These are phyloP conservation scores for Fragilaria crotonensis DNA, from an alignment of 108 stramenopile species.

Conservation along the genomic window DNA sequence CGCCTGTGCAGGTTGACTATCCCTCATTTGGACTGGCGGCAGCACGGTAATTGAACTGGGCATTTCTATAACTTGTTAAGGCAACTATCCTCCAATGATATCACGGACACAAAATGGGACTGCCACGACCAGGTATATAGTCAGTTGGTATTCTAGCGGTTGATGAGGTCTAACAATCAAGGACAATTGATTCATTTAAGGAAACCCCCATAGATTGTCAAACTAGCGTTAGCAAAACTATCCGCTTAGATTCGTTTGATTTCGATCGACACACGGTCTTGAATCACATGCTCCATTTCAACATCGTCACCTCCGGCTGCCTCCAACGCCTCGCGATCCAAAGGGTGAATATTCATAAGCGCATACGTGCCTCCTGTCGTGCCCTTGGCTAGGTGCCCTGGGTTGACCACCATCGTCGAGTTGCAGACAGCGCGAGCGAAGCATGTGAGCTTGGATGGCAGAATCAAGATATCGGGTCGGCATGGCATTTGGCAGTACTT, in stretches of 20 bases:
- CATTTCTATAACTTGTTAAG: too few species aligned
- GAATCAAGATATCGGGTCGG: conserved; percentile 86
- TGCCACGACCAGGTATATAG: too few species aligned
- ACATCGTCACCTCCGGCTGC: conserved; percentile 28
- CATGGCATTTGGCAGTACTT: conserved; percentile 72
- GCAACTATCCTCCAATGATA: too few species aligned
- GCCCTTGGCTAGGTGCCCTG: conserved; percentile 75
- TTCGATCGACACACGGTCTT: conserved; percentile 65
- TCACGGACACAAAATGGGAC: too few species aligned
- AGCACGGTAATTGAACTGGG: too few species aligned
- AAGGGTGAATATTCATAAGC: conserved; percentile 71
- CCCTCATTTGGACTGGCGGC: too few species aligned
- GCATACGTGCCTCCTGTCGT: conserved; percentile 91
- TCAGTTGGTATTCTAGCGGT: too few species aligned
- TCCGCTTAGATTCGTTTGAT: conserved; percentile 55
- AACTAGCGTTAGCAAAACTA: too few species aligned
- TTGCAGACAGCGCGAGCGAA: conserved; percentile 66
- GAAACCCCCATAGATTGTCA: too few species aligned
- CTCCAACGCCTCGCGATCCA: conserved; percentile 50
- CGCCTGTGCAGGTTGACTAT: too few species aligned
- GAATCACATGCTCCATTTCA: conserved; percentile 31
- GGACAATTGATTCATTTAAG: too few species aligned
- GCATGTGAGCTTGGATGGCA: conserved; percentile 84
- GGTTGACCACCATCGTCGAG: conserved; percentile 77
- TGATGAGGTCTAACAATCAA: too few species aligned